phyloP scores from a whole-genome alignment of 2,329 filamentous ascomycete genomes.

The Penicillium sp. region DNA sequence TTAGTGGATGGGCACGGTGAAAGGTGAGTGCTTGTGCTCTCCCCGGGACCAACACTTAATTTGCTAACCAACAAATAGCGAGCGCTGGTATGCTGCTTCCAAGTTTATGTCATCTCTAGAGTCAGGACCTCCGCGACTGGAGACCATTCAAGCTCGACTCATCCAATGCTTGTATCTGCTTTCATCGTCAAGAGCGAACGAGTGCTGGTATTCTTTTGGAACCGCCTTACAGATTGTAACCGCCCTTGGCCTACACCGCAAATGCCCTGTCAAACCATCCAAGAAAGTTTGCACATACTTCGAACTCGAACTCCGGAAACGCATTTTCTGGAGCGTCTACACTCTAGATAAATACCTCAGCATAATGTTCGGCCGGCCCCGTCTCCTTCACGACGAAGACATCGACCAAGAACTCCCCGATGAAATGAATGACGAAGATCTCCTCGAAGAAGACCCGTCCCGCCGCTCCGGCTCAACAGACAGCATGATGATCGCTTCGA shows the following conservation, averaged over 20 bases:
- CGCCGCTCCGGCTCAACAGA: slow-evolving; percentile 35
- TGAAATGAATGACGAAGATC: slow-evolving; percentile 57
- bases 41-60: background rate
- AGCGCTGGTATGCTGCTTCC: slow-evolving; percentile 40
- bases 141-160: slow-evolving; percentile 58
- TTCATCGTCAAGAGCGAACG: slow-evolving; percentile 58
- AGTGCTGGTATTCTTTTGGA: slow-evolving; percentile 61
- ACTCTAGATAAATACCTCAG: slow-evolving; percentile 62
- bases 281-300: slow-evolving; percentile 32
- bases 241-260: slow-evolving; percentile 42
- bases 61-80: slow-evolving; percentile 20
- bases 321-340: slow-evolving; percentile 64
- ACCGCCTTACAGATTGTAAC: slow-evolving; percentile 55
- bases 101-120: slow-evolving; percentile 44
- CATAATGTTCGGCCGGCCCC: slow-evolving; percentile 61
- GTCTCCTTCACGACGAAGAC: slow-evolving; percentile 62
- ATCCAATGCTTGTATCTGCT: slow-evolving; percentile 60
- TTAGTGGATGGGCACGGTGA: slow-evolving; percentile 23
- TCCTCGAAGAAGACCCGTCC: slow-evolving; percentile 45
- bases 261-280: slow-evolving; percentile 25
- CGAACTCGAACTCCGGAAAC: slow-evolving; percentile 53
- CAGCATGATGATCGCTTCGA: slow-evolving; percentile 41
- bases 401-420: slow-evolving; percentile 61
- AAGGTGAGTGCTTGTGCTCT: slow-evolving; percentile 26
- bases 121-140: slow-evolving; percentile 53